A percentile compares a stretch with the other conserved stretches of the same genome.
These are phyloP conservation scores for Chalciporus sphaerocephalus DNA, from an alignment of 768 basidiomycete genomes.

Conservation along the genomic window DNA sequence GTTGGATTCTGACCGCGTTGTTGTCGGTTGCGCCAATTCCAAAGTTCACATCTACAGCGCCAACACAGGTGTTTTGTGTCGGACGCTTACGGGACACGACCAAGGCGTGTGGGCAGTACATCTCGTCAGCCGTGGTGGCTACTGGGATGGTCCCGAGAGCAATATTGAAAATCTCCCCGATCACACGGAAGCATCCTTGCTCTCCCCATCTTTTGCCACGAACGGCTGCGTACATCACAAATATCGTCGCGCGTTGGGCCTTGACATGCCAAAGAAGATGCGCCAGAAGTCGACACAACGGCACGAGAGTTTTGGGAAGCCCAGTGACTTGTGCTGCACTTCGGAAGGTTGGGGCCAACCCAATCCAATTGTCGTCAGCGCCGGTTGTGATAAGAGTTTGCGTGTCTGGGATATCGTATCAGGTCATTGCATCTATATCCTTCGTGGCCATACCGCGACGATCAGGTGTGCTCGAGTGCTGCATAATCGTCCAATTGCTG, in stretches of 20 bases:
- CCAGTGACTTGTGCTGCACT: conserved; percentile 55
- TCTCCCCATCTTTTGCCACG: conserved; percentile 7
- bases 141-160: conserved; percentile 26
- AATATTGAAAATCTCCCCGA: conserved; percentile 7
- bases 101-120: conserved; percentile 91
- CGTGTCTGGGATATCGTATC: conserved; percentile 87
- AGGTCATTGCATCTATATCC: conserved; percentile 71
- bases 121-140: conserved; percentile 66
- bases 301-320: conserved; percentile 28
- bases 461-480: conserved; percentile 87
- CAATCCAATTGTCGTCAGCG: conserved; percentile 78
- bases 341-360: conserved; percentile 89
- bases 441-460: conserved; percentile 84
- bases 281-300: conserved; percentile 17
- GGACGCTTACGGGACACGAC: conserved; percentile 81
- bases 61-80: conserved; percentile 65
- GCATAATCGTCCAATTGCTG: conserved; percentile 81
- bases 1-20: conserved; percentile 76
- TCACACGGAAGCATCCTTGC: background rate
- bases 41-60: conserved; percentile 85
- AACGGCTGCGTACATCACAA: conserved; percentile 26
- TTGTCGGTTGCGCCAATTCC: conserved; percentile 83
- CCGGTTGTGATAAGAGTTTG: conserved; percentile 90
- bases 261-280: conserved; percentile 30
- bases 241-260: conserved; percentile 50